phyloP scores from a whole-genome alignment of 495 filamentous ascomycete genomes.

The Wilcoxina mikolae region DNA sequence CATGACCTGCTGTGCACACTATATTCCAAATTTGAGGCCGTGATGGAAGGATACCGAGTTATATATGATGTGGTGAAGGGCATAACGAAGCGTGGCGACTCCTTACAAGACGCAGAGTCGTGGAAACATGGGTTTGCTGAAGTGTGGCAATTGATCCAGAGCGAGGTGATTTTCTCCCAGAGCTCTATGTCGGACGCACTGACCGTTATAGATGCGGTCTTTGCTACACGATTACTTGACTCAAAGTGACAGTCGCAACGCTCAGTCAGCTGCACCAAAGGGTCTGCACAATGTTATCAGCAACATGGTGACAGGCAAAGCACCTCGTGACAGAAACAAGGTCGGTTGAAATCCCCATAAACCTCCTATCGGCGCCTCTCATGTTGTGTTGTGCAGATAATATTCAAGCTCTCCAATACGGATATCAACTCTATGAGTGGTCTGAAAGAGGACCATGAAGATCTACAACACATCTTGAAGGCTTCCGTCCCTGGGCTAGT shows the following conservation, averaged over 20 bases:
- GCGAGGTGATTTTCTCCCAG: conserved; percentile 40
- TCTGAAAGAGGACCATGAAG: conserved; percentile 62
- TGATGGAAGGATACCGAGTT: conserved; percentile 87
- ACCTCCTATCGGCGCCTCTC: no score
- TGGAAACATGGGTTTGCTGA: conserved; percentile 27
- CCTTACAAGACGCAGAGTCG: conserved; percentile 42
- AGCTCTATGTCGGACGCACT: conserved; percentile 14
- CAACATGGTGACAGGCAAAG: conserved; percentile 43
- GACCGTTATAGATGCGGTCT: conserved; percentile 60
- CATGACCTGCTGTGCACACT: conserved; percentile 81
- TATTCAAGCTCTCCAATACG: conserved; percentile 81
- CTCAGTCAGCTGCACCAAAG: conserved; percentile 34
- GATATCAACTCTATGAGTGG: conserved; percentile 60
- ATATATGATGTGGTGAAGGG: conserved; percentile 78
- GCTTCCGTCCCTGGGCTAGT: conserved; percentile 86
- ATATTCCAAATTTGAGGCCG: conserved; percentile 92
- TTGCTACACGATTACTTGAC: conserved; percentile 93
- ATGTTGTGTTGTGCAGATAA: conserved; percentile 35
- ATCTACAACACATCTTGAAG: conserved; percentile 76
- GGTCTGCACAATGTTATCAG: conserved; percentile 35
- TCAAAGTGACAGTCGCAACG: conserved; percentile 56
- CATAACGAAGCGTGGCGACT: conserved; percentile 60
- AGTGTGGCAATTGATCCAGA: conserved; percentile 74
- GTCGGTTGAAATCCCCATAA: conserved; percentile 21
- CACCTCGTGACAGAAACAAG: conserved; percentile 53